Base-by-base conservation (phyloP, 1,139 yeast genomes). In the Wickerhamiella pararugosa region DNA sequence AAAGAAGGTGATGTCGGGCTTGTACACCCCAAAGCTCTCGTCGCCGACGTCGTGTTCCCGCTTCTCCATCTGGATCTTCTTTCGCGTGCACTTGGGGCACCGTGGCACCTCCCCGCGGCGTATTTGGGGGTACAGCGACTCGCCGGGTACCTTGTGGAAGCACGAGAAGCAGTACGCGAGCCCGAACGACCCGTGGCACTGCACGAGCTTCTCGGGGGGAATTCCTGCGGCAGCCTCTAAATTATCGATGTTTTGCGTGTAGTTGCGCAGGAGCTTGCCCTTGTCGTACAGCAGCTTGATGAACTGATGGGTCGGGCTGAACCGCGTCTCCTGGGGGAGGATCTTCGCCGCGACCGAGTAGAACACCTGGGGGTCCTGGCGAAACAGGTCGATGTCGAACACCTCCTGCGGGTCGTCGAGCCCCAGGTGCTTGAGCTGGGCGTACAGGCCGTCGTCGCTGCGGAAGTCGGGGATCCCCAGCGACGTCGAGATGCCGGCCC, bases 131-230 rank as follows among this genome's bases (percentile, higher is more conserved):
- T 71, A 80, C 4, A 90, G 69, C 15, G 65, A 64, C 43, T 73
- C 75, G 8, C 97, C 96, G 2, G 75, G 73, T 5, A 79, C 74
- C 53, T 71, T 65, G 57, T 70, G 70, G 43, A 73, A 71, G 59
- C 97, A 90, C 1, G 92, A 79, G 32, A 79, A 70, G 58, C 97
- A 90, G 2, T 90, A 76, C 2, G 96, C 97, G 0, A 75, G 73
- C 0, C 94, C 95, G 62, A 90, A 87, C 1, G 95, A 84, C 1
- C 98, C 98, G 60, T 90, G 98, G 56, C 98, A 90, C 60, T 87
- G 97, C 15, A 90, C 81, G 45, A 84, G 60, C 53, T 76, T 79
- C 3, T 79, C 86, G 1, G 70, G 63, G 3, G 67, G 58, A 5
- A 90, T 71, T 1, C 96, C 96, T 0, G 86, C 95, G 53, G 76